These are phyloP conservation scores for Claviceps capensis DNA, from an alignment of 2,329 filamentous ascomycete genomes.

Conservation along the genomic window DNA sequence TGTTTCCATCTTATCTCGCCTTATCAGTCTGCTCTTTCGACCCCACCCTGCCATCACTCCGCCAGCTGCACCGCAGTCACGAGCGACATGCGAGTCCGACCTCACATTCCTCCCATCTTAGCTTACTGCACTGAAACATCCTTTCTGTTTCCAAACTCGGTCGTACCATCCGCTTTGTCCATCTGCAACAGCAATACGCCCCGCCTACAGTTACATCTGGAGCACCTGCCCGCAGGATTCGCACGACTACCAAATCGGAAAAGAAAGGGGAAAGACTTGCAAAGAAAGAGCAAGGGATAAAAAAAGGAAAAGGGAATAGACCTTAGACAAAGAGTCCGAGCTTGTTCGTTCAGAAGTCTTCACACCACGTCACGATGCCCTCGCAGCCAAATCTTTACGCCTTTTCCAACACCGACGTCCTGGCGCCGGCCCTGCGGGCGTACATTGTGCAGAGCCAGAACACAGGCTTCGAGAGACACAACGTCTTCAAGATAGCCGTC, in stretches of 20 bases:
- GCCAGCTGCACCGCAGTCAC: no score
- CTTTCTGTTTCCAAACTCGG: no score
- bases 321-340: neutral
- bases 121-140: no score
- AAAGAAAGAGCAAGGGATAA: neutral
- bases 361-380: conserved; percentile 25
- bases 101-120: no score
- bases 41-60: neutral
- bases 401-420: conserved; percentile 54
- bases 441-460: conserved; percentile 77
- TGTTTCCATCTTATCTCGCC: neutral
- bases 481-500: conserved; percentile 78
- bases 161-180: neutral
- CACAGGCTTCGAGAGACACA: conserved; percentile 65
- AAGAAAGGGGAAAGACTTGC: neutral
- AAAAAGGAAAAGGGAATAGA: neutral
- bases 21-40: no score
- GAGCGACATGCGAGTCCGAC: no score
- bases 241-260: neutral
- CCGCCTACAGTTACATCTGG: neutral
- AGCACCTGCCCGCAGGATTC: neutral
- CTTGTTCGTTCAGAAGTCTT: neutral
- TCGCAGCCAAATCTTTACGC: conserved; percentile 61
- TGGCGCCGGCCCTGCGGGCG: conserved; percentile 64
- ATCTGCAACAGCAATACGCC: neutral